Evolutionary conservation across 2,329 filamentous ascomycete species (phyloP).

Genomic region (Elsinoe batatas): DNA sequence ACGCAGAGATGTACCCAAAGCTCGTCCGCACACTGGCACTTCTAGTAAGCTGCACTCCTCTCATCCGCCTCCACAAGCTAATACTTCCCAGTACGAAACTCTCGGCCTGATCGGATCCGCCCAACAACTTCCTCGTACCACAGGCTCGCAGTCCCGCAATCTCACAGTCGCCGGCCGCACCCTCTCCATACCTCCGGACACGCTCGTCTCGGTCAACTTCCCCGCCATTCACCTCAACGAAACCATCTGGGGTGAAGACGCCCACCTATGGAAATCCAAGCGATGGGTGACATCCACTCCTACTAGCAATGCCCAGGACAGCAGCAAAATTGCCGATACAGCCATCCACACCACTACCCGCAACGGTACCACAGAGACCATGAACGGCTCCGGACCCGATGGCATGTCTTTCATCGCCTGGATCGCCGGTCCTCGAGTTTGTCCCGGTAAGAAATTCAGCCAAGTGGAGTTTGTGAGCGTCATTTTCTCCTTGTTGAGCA

Average conservation of each 20-base stretch:
- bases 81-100: slow-evolving; percentile 15
- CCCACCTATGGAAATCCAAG: not conserved
- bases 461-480: slow-evolving; percentile 46
- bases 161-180: not conserved
- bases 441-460: slow-evolving; percentile 45
- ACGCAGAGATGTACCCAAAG: slow-evolving; percentile 30
- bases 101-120: not conserved
- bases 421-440: slow-evolving; percentile 40
- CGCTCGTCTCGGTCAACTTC: slow-evolving; percentile 30
- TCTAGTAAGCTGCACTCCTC: slow-evolving; percentile 39
- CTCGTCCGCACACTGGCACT: slow-evolving; percentile 37
- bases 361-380: slow-evolving; percentile 14
- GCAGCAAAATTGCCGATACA: not conserved
- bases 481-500: slow-evolving; percentile 28
- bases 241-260: slow-evolving; percentile 18
- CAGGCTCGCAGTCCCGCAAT: not conserved
- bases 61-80: slow-evolving; percentile 31
- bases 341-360: slow-evolving; percentile 1
- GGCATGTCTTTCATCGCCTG: slow-evolving; percentile 38
- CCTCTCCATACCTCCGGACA: slow-evolving; percentile 25
- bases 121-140: slow-evolving; percentile 3
- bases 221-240: slow-evolving; percentile 22
- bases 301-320: slow-evolving; percentile 13
- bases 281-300: slow-evolving; percentile 8
- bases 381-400: not conserved